A percentile compares a stretch with the other conserved stretches of the same genome.
phyloP scores from a whole-genome alignment of 306 rosid species.

The Lathyrus aphaca region DNA sequence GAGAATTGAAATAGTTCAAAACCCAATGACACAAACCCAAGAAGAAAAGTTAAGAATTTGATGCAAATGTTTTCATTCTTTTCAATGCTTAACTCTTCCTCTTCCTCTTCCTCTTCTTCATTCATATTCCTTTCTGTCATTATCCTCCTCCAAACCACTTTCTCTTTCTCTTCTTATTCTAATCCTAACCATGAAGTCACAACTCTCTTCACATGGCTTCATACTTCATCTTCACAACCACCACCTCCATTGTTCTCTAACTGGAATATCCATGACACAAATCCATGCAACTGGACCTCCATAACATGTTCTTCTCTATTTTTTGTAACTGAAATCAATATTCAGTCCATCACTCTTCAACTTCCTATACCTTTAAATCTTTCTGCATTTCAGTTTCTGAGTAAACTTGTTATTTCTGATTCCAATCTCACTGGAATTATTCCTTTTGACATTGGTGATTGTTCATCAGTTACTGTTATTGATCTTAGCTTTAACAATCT shows the following conservation, averaged over 20 bases:
- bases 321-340: conserved; percentile 66
- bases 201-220: conserved; percentile 83
- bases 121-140: conserved; percentile 36
- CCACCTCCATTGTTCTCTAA: conserved; percentile 54
- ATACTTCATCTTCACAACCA: conserved; percentile 50
- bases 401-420: conserved; percentile 69
- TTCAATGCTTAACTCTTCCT: conserved; percentile 53
- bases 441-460: conserved; percentile 63
- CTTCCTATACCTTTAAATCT: conserved; percentile 72
- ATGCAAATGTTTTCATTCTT: conserved; percentile 64
- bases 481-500: conserved; percentile 77
- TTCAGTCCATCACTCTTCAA: conserved; percentile 64
- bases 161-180: conserved; percentile 47
- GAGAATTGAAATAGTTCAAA: conserved; percentile 40
- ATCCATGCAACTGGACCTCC: conserved; percentile 88
- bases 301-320: conserved; percentile 70
- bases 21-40: conserved; percentile 55
- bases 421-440: conserved; percentile 74
- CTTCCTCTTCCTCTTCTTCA: conserved; percentile 42
- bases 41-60: conserved; percentile 60
- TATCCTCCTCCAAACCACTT: conserved; percentile 37
- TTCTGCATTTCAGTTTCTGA: conserved; percentile 62
- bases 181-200: conserved; percentile 64
- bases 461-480: conserved; percentile 50
- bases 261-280: conserved; percentile 68